phyloP scores from a whole-genome alignment of 2,329 filamentous ascomycete species.

The Cladosporium cucumerinum region DNA sequence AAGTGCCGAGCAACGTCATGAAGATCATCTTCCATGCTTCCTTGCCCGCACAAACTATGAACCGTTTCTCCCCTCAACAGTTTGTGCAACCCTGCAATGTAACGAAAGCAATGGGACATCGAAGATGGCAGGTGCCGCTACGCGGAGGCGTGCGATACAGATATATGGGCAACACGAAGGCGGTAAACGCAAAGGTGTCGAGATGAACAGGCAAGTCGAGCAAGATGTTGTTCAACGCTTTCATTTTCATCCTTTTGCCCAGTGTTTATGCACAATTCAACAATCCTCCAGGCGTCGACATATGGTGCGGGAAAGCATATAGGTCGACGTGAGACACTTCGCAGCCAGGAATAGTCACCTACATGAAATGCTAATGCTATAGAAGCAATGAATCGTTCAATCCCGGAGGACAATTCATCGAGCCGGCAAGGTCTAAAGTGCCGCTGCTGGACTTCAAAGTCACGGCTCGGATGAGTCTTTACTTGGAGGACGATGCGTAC shows the following conservation, averaged over 20 bases:
- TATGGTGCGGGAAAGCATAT: slow-evolving; percentile 52
- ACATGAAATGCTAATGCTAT: neutral
- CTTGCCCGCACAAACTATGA: neutral
- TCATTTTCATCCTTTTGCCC: neutral
- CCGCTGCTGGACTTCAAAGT: slow-evolving; percentile 44
- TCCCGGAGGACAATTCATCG: slow-evolving; percentile 46
- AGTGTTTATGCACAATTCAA: slow-evolving; percentile 19
- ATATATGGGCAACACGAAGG: neutral
- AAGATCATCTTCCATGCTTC: neutral
- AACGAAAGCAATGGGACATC: neutral
- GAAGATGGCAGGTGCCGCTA: neutral
- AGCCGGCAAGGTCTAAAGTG: slow-evolving; percentile 35
- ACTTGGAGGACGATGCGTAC: slow-evolving; percentile 38
- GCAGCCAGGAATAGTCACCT: neutral
- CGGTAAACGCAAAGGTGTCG: neutral
- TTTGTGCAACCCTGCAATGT: neutral
- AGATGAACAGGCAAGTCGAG: neutral
- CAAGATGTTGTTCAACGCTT: slow-evolving; percentile 2
- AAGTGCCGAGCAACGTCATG: neutral
- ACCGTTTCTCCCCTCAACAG: neutral
- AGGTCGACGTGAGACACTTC: slow-evolving; percentile 16
- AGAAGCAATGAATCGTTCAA: slow-evolving; percentile 45
- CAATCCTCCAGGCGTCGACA: slow-evolving; percentile 39
- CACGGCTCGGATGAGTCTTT: slow-evolving; percentile 46
- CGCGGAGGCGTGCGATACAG: neutral